phyloP scores from a whole-genome alignment of 768 basidiomycete genomes.

The Naganishia onofrii region DNA sequence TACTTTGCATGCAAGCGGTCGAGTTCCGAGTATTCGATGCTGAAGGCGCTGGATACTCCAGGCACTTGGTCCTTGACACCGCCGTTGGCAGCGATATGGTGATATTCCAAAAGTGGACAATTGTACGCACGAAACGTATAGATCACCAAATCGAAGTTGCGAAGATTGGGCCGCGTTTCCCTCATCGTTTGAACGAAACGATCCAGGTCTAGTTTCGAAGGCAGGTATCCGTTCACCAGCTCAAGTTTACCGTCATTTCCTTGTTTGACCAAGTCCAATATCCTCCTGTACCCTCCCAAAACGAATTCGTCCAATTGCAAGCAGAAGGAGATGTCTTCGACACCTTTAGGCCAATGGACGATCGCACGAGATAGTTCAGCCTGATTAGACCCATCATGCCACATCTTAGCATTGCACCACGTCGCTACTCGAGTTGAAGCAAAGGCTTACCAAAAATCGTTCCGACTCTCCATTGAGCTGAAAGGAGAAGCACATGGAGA shows the following conservation, averaged over 20 bases:
- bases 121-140: not conserved
- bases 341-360: not conserved
- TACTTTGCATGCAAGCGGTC: not conserved
- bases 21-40: not conserved
- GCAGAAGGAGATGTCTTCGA: not conserved
- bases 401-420: not conserved
- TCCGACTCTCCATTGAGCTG: not conserved
- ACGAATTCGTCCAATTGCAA: not conserved
- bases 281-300: not conserved
- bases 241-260: not conserved
- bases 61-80: not conserved
- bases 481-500: not conserved
- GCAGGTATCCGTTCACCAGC: not conserved
- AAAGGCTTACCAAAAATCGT: not conserved
- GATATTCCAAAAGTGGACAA: not conserved
- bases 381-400: not conserved
- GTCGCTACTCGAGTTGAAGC: not conserved
- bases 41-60: not conserved
- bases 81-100: not conserved
- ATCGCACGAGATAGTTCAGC: not conserved
- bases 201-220: not conserved
- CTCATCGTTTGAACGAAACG: not conserved
- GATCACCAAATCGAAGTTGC: not conserved
- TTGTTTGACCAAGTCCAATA: not conserved
- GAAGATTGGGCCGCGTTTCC: not conserved